These are phyloP conservation scores for Cryptococcus floricola DNA, from an alignment of 1,284 basidiomycete species.

Conservation along the genomic window DNA sequence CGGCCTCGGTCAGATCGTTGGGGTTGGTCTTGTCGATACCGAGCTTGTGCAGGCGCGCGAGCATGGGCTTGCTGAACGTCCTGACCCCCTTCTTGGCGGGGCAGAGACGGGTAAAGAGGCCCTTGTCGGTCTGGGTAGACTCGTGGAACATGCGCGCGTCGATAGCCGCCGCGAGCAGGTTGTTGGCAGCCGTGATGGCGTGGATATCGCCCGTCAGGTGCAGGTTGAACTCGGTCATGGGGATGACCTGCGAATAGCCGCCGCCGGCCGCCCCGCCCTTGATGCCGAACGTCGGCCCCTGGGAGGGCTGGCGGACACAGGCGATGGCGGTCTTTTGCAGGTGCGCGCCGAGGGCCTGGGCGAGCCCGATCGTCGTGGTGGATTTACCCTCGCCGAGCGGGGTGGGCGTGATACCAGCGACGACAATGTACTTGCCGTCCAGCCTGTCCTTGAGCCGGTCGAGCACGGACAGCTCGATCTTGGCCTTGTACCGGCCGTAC, in stretches of 20 bases:
- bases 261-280: conserved; percentile 98
- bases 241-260: conserved; percentile 98
- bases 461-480: conserved; percentile 86
- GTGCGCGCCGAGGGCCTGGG: conserved; percentile 94
- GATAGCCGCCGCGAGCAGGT: conserved; percentile 90
- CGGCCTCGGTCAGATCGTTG: conserved; percentile 86
- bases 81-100: conserved; percentile 92
- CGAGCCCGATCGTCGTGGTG: conserved; percentile 95
- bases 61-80: conserved; percentile 92
- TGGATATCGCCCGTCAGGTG: conserved; percentile 98
- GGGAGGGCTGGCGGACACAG: conserved; percentile 97
- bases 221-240: conserved; percentile 86
- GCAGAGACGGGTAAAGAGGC: conserved; percentile 85
- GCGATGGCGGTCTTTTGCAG: conserved; percentile 90
- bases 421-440: conserved; percentile 95
- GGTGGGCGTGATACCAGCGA: conserved; percentile 96
- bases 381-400: conserved; percentile 98
- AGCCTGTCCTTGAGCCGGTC: conserved; percentile 79
- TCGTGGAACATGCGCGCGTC: conserved; percentile 99
- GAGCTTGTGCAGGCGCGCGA: conserved; percentile 90
- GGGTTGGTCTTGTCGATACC: conserved; percentile 94
- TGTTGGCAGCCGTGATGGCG: conserved; percentile 96
- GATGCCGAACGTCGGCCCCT: conserved; percentile 98
- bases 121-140: conserved; percentile 91
- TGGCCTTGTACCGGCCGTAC: conserved; percentile 96